phyloP scores from a whole-genome alignment of 2,329 filamentous ascomycete species.

The Scedosporium boydii region DNA sequence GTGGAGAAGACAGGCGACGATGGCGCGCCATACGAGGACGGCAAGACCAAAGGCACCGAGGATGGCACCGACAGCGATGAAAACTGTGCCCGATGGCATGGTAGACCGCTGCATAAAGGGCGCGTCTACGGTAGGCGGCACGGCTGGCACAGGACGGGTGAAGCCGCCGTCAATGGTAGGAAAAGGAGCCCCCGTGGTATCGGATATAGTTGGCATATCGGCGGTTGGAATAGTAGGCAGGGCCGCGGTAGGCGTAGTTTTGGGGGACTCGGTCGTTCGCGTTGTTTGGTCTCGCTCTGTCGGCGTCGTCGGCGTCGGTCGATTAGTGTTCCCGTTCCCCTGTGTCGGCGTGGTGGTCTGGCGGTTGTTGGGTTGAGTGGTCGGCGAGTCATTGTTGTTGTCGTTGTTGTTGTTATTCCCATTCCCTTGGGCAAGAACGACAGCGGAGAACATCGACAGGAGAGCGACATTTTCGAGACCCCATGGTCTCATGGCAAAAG shows the following conservation, averaged over 20 bases:
- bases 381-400: not conserved
- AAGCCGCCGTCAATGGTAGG: constrained; percentile 20
- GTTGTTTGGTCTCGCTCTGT: constrained; percentile 3
- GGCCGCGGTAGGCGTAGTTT: constrained; percentile 11
- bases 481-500: not conserved
- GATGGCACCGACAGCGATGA: constrained; percentile 86
- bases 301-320: not conserved
- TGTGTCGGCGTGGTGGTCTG: constrained; percentile 1
- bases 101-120: constrained; percentile 86
- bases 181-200: constrained; percentile 5
- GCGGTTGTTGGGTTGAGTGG: constrained; percentile 2
- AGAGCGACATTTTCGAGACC: constrained; percentile 4
- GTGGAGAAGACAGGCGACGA: constrained; percentile 85
- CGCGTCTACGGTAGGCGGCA: constrained; percentile 75
- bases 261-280: not conserved
- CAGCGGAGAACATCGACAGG: constrained; percentile 18
- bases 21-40: constrained; percentile 78
- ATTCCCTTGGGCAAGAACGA: constrained; percentile 23
- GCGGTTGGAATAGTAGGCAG: constrained; percentile 14
- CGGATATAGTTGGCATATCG: constrained; percentile 8
- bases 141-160: constrained; percentile 60
- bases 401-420: constrained; percentile 1
- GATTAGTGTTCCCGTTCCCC: constrained; percentile 8
- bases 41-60: constrained; percentile 73
- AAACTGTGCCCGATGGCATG: constrained; percentile 82